Base-by-base conservation (phyloP, 23 red algal genomes). In the Gracilaria vermiculophylla region DNA sequence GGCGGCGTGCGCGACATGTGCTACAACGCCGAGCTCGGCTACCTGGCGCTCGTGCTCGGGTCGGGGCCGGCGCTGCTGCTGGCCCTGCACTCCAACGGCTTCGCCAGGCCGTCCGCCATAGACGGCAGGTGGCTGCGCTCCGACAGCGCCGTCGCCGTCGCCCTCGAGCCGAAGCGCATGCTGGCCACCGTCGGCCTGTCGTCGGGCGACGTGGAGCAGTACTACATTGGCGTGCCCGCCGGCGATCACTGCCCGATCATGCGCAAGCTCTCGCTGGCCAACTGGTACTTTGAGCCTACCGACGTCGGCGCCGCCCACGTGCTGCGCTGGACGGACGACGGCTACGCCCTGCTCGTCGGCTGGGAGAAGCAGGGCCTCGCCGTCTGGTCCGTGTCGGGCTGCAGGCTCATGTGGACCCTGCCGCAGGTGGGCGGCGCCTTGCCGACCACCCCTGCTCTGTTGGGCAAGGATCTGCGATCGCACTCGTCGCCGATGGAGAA, bases 321-420 rank as follows among this genome's bases (percentile, higher is more conserved):
- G 13, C 34, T 99, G 34, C 53, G 86, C 19, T 99, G 97, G 97
- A 82, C 91, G 35, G 62, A 89, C 0, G 92, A 99, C 70, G 97
- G 97, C 13, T 80, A 75, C 20, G 92, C 85, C 6, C 71, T 99
- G 21, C 78, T 92, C 24, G 89, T 99, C 51, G 92, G 92, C 39
- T 99, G 94, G 93, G 84, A 86, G 28, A 80, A 90, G 20, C 43
- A 54, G 23, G 97, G 97, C 41, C 41, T 99, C 42, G 92, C 91
- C 11, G 78, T 99, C 12, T 99, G 97, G 97, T 94, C 88, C 11
- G 76, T 83, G 20, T 80, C 74, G 35, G 97, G 97, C 27, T 94
- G 94, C 76, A 83, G 97, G 24, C 57, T 99, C 27, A 93, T 95
- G 86, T 94, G 86, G 86, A 95, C 92, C 24, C 78, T 94, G 19